phyloP scores from a whole-genome alignment of 1,284 basidiomycete species.

The Puccinia hordei region DNA sequence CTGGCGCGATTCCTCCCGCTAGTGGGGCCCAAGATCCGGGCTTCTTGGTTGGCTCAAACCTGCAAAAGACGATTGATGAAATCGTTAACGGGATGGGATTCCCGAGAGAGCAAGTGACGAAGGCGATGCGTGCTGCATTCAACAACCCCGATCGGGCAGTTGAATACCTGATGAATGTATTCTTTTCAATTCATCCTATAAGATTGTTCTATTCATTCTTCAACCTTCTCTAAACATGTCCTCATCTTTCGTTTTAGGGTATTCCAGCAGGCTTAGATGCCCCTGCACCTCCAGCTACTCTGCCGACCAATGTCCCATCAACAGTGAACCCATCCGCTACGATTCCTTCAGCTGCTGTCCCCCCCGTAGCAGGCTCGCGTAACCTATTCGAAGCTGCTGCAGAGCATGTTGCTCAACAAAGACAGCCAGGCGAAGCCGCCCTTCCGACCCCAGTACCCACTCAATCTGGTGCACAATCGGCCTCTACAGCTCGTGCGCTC shows the following conservation, averaged over 20 bases:
- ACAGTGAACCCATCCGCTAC: constrained; percentile 60
- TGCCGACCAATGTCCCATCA: constrained; percentile 58
- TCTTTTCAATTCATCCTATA: constrained; percentile 57
- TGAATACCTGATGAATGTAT: constrained; percentile 90
- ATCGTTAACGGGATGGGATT: constrained; percentile 94
- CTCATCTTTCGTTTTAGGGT: constrained; percentile 64
- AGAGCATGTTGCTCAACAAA: constrained; percentile 58
- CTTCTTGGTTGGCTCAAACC: constrained; percentile 70
- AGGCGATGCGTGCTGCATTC: constrained; percentile 87
- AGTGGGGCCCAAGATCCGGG: constrained; percentile 28
- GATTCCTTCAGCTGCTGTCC: constrained; percentile 56
- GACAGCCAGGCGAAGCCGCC: constrained; percentile 60
- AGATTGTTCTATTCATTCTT: not conserved
- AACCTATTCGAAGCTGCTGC: constrained; percentile 72
- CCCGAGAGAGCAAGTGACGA: constrained; percentile 77
- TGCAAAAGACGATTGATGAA: constrained; percentile 74
- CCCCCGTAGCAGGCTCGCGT: constrained; percentile 62
- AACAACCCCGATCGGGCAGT: constrained; percentile 98
- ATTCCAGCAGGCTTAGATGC: constrained; percentile 71
- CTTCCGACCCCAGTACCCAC: constrained; percentile 57
- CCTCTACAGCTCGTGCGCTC: constrained; percentile 57
- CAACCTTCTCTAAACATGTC: constrained; percentile 15
- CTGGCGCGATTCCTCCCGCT: not conserved
- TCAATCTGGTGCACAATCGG: constrained; percentile 48
- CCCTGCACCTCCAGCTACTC: constrained; percentile 56